Base-by-base conservation (phyloP, 148 eudicot genomes). In the Polygonum aviculare region DNA sequence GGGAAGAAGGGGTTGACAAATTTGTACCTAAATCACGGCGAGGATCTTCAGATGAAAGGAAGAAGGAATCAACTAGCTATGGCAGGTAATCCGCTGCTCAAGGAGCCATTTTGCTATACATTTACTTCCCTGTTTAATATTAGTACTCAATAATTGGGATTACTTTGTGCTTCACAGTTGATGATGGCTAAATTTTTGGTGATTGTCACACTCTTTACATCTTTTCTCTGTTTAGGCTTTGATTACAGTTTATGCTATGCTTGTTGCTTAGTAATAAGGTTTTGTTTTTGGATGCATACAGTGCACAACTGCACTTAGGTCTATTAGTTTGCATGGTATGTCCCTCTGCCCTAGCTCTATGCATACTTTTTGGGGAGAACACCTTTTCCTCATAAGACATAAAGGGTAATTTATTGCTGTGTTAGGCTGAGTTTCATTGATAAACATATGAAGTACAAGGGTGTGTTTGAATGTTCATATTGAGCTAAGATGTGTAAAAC, bases 1-100 rank as follows among this genome's bases (percentile, higher is more conserved):
- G 88, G 76, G 92, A 85, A 79, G 96, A 85, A 39, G 87, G 80
- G 76, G 84, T 86, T 87, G 92, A 82, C 26, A 80, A 85, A 79
- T 80, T 75, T 79, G 84, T 84, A 81, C 84, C 84, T 44, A 90
- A 88, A 84, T 86, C 89, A 75, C 82, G 81, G 21, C 80, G 75
- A 78, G 87, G 83, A 75, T 78, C 75, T 78, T 67, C 81, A 14
- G 55, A 77, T 26, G 84, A 80, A 51, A 81, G 77, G 44, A 88
- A 87, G 77, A 86, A 79, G 77, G 81, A 76, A 33, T 84, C 90
- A 55, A 55, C 88, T 63, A 81, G 78, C 65, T 77, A 87, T 80
- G 84, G 79, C 80, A 86, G 92, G 88, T 88, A 48, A 49, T 39
- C 31, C 41, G 2, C 73, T 69, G 44, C 19, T 45, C 15, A 26